A percentile compares a stretch with the other conserved stretches of the same genome.
phyloP scores from a whole-genome alignment of 1,284 basidiomycete genomes.

The Porodaedalea pini region DNA sequence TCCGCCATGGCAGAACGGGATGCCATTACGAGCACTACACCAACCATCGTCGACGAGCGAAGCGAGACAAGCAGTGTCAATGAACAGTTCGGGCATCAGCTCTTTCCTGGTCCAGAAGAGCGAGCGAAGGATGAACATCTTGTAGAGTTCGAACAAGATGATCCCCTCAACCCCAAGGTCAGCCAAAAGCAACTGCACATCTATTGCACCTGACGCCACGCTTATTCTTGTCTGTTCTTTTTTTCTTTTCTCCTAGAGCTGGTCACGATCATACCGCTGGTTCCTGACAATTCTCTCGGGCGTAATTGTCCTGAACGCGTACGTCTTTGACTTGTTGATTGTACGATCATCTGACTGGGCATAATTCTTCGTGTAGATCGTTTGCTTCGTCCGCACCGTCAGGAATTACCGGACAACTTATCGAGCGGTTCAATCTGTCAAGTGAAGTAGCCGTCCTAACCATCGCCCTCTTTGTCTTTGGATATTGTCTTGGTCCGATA shows the following conservation, averaged over 20 bases:
- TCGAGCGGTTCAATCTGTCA: constrained; percentile 50
- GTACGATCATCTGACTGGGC: constrained; percentile 13
- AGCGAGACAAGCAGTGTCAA: constrained; percentile 15
- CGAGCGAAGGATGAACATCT: constrained; percentile 29
- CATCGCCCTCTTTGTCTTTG: constrained; percentile 43
- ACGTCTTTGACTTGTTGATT: constrained; percentile 24
- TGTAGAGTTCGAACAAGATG: constrained; percentile 35
- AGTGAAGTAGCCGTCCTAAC: constrained; percentile 43
- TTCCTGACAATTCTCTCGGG: constrained; percentile 60
- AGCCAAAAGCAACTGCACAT: too few species aligned
- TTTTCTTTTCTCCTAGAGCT: constrained; percentile 50
- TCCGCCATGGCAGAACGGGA: too few species aligned
- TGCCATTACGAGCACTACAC: constrained; percentile 12
- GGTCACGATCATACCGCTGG: constrained; percentile 57
- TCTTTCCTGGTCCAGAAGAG: constrained; percentile 19
- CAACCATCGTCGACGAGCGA: constrained; percentile 19
- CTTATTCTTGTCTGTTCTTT: not conserved
- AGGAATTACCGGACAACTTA: constrained; percentile 44
- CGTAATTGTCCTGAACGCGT: constrained; percentile 67
- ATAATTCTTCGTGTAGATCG: constrained; percentile 41
- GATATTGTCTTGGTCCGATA: constrained; percentile 46
- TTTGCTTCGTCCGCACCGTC: constrained; percentile 61
- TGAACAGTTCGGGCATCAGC: constrained; percentile 15
- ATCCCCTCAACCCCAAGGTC: constrained; percentile 43
- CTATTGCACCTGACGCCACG: not conserved